Percentiles rank a stretch among this genome's conserved stretches.
Conservation (phyloP, 768 basidiomycete species). For the Tricholoma sp. region DNA sequence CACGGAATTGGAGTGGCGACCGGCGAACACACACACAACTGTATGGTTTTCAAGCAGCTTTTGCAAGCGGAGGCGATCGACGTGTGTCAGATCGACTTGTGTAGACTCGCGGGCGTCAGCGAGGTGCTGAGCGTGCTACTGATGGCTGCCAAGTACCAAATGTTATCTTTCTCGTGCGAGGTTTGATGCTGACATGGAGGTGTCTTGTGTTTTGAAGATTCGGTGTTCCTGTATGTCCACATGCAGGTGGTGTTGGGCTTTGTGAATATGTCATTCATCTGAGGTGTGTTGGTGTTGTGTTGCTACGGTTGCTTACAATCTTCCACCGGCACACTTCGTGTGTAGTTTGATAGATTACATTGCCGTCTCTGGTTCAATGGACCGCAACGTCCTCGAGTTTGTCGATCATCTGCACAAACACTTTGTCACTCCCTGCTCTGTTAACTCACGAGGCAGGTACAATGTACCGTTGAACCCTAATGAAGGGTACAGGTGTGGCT, state of each 20-base stretch:
- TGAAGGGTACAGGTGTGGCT: conserved; percentile 74
- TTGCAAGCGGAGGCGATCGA: conserved; percentile 90
- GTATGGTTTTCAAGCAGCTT: conserved; percentile 94
- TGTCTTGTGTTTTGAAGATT: conserved; percentile 40
- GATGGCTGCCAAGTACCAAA: conserved; percentile 78
- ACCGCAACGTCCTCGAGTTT: conserved; percentile 89
- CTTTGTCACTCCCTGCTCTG: conserved; percentile 83
- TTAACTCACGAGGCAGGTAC: conserved; percentile 81
- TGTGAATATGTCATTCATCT: conserved; percentile 90
- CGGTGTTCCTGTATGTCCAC: conserved; percentile 84
- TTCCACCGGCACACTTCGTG: background rate
- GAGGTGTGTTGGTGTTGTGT: conserved; percentile 35
- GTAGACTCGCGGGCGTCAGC: conserved; percentile 88
- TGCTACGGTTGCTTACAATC: too few relatives aligned
- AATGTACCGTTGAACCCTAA: conserved; percentile 73
- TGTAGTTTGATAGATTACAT: conserved; percentile 88
- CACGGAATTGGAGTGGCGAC: conserved; percentile 88
- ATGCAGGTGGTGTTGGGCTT: conserved; percentile 91
- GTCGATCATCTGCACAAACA: conserved; percentile 93
- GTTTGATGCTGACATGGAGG: background rate
- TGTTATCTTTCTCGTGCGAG: background rate
- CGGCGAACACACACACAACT: conserved; percentile 92
- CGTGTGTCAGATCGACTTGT: conserved; percentile 93
- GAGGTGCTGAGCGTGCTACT: conserved; percentile 87
- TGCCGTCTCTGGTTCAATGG: conserved; percentile 85